phyloP scores from a whole-genome alignment of 2,329 filamentous ascomycete genomes.

The Bipolaris zeicola region DNA sequence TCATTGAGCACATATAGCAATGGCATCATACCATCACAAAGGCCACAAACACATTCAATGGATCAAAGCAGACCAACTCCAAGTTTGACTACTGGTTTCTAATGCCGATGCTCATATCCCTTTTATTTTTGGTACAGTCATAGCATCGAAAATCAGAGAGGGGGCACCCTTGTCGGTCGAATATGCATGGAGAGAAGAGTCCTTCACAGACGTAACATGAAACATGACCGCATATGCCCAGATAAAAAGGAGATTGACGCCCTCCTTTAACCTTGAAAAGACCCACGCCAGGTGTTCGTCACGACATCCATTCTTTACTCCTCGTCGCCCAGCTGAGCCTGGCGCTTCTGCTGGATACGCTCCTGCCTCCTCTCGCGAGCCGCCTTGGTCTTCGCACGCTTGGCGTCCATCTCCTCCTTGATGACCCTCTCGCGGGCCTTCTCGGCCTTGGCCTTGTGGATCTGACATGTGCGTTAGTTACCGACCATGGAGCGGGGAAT shows the following conservation, averaged over 20 bases:
- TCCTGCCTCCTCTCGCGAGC: constrained; percentile 97
- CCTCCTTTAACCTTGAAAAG: constrained; percentile 49
- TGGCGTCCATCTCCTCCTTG: constrained; percentile 99
- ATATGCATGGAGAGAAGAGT: constrained; percentile 46
- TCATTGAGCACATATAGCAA: background rate
- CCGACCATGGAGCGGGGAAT: constrained; percentile 18
- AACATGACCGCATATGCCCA: constrained; percentile 53
- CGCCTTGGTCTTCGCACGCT: constrained; percentile 99
- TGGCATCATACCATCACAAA: background rate
- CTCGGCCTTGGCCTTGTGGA: constrained; percentile 99
- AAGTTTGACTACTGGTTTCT: constrained; percentile 42
- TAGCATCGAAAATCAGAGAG: constrained; percentile 42
- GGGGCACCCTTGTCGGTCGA: constrained; percentile 42
- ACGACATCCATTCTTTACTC: constrained; percentile 47
- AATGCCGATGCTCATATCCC: constrained; percentile 44
- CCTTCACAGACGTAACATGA: constrained; percentile 52
- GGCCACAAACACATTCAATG: constrained; percentile 4
- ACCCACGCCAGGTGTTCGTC: constrained; percentile 50
- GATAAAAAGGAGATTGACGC: constrained; percentile 49
- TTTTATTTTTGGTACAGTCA: constrained; percentile 43
- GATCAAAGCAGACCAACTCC: constrained; percentile 32
- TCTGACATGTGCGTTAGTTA: constrained; percentile 63
- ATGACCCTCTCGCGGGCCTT: constrained; percentile 93
- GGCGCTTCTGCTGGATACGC: constrained; percentile 89
- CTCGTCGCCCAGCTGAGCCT: constrained; percentile 77